Evolutionary conservation across 106 monocot species (phyloP).

Genomic region (Dendrobium catenatum): DNA sequence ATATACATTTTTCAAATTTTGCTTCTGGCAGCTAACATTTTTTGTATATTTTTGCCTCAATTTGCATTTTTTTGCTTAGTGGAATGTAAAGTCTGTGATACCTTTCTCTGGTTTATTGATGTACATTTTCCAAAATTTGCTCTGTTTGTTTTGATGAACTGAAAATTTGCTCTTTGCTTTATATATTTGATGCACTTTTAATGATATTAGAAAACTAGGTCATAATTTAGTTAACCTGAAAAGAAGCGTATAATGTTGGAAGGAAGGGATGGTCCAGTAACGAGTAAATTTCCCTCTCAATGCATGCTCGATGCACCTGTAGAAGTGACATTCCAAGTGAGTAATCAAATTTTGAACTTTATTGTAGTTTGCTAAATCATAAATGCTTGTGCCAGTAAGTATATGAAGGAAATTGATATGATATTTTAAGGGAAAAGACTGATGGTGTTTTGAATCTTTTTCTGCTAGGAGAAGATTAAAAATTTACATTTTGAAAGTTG

Average conservation of each 20-base stretch:
- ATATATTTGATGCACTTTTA: not conserved
- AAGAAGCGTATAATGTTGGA: constrained; percentile 88
- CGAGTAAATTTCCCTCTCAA: constrained; percentile 86
- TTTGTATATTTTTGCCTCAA: too few species aligned
- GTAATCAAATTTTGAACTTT: not conserved
- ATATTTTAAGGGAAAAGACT: not conserved
- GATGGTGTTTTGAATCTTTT: not conserved
- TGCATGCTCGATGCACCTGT: constrained; percentile 92
- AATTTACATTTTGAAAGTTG: not conserved
- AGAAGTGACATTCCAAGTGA: constrained; percentile 7
- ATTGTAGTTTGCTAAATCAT: not conserved
- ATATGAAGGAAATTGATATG: not conserved
- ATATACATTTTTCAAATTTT: not conserved
- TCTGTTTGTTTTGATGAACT: not conserved
- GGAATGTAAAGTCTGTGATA: not conserved
- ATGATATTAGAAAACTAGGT: not conserved
- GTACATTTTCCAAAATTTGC: not conserved
- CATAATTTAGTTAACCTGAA: constrained; percentile 50
- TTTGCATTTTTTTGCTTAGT: not conserved
- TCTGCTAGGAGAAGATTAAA: not conserved
- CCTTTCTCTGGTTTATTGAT: too few species aligned
- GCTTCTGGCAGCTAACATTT: not conserved
- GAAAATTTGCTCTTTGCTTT: not conserved
- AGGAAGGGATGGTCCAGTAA: constrained; percentile 94
- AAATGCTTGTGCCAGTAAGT: not conserved